Evolutionary conservation across 1,284 basidiomycete genomes (phyloP).

Genomic region (Thecaphora thlaspeos): DNA sequence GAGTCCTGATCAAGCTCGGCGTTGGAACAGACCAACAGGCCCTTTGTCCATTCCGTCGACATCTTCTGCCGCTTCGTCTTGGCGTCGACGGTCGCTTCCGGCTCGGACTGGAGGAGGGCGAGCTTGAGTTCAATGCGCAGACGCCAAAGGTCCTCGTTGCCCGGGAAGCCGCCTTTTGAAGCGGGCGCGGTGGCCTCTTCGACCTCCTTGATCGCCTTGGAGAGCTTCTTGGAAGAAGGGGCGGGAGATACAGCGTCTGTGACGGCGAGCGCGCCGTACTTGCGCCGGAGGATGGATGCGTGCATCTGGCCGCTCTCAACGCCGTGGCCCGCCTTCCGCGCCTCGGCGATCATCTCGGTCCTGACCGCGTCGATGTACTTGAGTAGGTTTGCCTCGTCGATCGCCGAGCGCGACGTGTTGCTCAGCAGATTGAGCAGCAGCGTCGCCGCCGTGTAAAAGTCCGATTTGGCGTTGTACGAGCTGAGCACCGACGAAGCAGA

Average conservation of each 20-base stretch:
- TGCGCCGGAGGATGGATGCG: constrained; percentile 12
- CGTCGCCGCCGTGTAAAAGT: constrained; percentile 21
- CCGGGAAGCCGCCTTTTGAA: constrained; percentile 10
- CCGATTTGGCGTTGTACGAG: constrained; percentile 13
- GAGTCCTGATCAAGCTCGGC: constrained; percentile 3
- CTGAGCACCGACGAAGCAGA: background rate
- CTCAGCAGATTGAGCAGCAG: constrained; percentile 30
- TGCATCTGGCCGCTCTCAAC: constrained; percentile 31
- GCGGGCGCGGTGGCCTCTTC: constrained; percentile 10
- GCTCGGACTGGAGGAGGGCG: no score
- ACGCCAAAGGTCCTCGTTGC: constrained; percentile 29
- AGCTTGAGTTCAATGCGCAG: constrained; percentile 19
- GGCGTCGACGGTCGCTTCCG: no score
- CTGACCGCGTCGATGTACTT: constrained; percentile 32
- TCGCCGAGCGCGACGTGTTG: constrained; percentile 22
- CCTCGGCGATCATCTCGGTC: constrained; percentile 22
- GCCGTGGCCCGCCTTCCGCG: constrained; percentile 13
- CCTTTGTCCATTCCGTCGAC: constrained; percentile 23
- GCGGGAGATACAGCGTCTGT: background rate
- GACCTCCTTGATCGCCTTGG: constrained; percentile 3
- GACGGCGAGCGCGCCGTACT: background rate
- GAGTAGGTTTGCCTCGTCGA: constrained; percentile 41
- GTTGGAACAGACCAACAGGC: constrained; percentile 20
- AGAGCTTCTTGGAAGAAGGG: background rate
- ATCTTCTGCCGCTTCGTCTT: background rate